A percentile compares a stretch with the other conserved stretches of the same genome.
These are phyloP conservation scores for Diplodia intermedia DNA, from an alignment of 2,329 filamentous ascomycete genomes.

Conservation along the genomic window DNA sequence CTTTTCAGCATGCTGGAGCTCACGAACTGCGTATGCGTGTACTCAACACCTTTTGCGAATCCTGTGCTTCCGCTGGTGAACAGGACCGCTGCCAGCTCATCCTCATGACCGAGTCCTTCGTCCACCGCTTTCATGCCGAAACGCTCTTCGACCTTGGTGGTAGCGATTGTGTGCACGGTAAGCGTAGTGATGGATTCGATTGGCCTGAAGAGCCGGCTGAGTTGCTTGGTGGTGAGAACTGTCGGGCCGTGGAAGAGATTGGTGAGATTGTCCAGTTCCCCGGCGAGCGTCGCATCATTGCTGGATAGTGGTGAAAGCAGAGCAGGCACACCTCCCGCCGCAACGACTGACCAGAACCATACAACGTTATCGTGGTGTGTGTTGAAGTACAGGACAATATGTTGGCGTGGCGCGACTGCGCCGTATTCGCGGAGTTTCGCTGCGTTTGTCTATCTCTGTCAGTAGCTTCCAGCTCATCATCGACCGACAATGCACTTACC, in stretches of 20 bases:
- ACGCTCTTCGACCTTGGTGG: slow-evolving; percentile 20
- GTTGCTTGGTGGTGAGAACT: slow-evolving; percentile 26
- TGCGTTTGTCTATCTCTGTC: slow-evolving; percentile 18
- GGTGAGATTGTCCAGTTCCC: slow-evolving; percentile 31
- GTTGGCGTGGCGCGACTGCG: slow-evolving; percentile 6
- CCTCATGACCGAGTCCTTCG: slow-evolving; percentile 8
- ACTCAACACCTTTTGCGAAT: slow-evolving; percentile 58
- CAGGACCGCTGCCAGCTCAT: slow-evolving; percentile 18
- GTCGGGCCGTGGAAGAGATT: slow-evolving; percentile 26
- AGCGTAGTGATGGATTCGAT: not conserved
- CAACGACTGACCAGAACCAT: slow-evolving; percentile 31
- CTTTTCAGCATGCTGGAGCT: slow-evolving; percentile 21
- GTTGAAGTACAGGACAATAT: slow-evolving; percentile 29
- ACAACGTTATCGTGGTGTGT: slow-evolving; percentile 27
- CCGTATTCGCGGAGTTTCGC: slow-evolving; percentile 18
- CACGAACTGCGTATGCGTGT: slow-evolving; percentile 55
- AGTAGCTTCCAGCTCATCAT: not conserved
- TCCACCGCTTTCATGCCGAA: slow-evolving; percentile 6
- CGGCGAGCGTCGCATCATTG: slow-evolving; percentile 23
- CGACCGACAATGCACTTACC: not conserved
- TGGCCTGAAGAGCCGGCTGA: slow-evolving; percentile 3
- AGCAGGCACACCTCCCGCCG: slow-evolving; percentile 25
- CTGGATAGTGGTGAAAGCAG: slow-evolving; percentile 29
- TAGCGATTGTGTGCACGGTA: slow-evolving; percentile 6
- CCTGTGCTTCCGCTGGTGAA: slow-evolving; percentile 55